Percentiles rank a stretch among this genome's conserved stretches.
These are phyloP conservation scores for Penicillium ochrochloron DNA, from an alignment of 495 filamentous ascomycete species.

Conservation along the genomic window DNA sequence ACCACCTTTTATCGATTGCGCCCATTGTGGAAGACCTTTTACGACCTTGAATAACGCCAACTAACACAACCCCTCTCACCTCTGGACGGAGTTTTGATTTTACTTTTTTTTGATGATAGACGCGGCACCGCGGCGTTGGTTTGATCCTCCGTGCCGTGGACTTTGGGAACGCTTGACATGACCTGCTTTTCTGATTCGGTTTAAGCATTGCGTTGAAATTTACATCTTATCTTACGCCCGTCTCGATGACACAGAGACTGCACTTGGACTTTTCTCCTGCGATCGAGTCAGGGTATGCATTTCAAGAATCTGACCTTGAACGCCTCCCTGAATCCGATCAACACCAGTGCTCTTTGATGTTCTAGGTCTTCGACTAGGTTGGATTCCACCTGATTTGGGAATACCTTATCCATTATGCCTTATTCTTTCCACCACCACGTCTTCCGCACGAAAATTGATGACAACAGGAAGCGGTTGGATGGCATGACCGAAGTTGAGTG, in stretches of 20 bases:
- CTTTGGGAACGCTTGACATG: conserved; percentile 10
- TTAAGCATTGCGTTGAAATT: conserved; percentile 14
- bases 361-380: not conserved
- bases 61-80: conserved; percentile 19
- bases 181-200: conserved; percentile 18
- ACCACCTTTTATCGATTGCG: conserved; percentile 12
- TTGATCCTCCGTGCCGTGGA: conserved; percentile 8
- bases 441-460: conserved; percentile 3
- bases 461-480: not conserved
- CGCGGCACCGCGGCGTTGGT: not conserved
- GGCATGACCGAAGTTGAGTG: not conserved
- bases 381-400: not conserved
- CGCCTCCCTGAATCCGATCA: not conserved
- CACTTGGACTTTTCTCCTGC: not conserved
- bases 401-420: not conserved
- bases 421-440: not conserved
- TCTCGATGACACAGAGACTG: not conserved
- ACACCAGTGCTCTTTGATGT: not conserved
- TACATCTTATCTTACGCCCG: not conserved
- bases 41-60: not conserved
- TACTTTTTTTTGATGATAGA: conserved; percentile 18
- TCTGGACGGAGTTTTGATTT: conserved; percentile 24
- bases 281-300: conserved; percentile 4
- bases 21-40: not conserved
- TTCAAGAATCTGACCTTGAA: conserved; percentile 1